A percentile compares a stretch with the other conserved stretches of the same genome.
phyloP scores from a whole-genome alignment of 495 filamentous ascomycete species.

The Aspergillus ostianus region DNA sequence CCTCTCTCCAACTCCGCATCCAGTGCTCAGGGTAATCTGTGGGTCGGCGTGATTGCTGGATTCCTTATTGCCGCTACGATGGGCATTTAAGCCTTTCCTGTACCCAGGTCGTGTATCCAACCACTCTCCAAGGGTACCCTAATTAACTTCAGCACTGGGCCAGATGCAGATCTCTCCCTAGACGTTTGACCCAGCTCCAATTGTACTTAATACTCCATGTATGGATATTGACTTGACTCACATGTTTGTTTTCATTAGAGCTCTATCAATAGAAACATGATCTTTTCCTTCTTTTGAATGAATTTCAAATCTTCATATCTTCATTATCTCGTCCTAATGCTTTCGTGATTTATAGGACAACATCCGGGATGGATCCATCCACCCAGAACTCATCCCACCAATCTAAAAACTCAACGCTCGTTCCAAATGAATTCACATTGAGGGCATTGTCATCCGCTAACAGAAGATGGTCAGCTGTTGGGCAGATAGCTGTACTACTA shows the following conservation, averaged over 20 bases:
- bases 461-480: neutral
- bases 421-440: neutral
- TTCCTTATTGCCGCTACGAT: neutral
- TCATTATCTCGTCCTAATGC: too few species aligned
- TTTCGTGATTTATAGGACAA: neutral
- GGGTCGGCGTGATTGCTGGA: neutral
- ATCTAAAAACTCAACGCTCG: neutral
- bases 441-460: neutral
- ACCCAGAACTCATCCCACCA: conserved; percentile 4
- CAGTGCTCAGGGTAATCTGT: neutral
- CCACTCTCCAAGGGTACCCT: neutral
- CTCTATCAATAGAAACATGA: neutral
- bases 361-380: neutral
- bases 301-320: too few species aligned
- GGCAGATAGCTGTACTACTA: neutral
- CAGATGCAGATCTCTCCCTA: too few species aligned
- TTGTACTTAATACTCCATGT: neutral
- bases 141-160: neutral
- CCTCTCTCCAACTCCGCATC: neutral
- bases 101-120: too few species aligned
- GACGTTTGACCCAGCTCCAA: neutral
- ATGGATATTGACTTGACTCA: neutral
- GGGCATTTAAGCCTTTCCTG: neutral
- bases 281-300: neutral
- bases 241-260: neutral